Percentiles rank a stretch among this genome's conserved stretches.
These are phyloP conservation scores for Lasiodiplodia sp. DNA, from an alignment of 2,329 filamentous ascomycete species.

Conservation along the genomic window DNA sequence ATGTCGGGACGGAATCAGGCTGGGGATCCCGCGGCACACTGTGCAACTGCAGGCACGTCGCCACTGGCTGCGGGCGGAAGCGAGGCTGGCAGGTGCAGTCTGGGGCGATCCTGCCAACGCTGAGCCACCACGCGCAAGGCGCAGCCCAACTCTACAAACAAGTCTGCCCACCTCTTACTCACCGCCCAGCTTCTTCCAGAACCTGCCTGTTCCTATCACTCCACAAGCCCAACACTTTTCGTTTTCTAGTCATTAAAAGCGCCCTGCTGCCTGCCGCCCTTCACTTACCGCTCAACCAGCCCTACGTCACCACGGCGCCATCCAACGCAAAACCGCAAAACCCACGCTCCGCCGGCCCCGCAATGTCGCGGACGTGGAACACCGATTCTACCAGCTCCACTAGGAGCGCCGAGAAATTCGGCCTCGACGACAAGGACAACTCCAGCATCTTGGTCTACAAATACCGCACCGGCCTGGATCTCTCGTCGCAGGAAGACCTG, in stretches of 20 bases:
- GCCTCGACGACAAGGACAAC: slow-evolving; percentile 52
- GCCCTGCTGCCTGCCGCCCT: slow-evolving; percentile 12
- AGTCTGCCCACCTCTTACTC: slow-evolving; percentile 11
- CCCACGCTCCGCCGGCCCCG: slow-evolving; percentile 22
- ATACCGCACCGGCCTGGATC: slow-evolving; percentile 53
- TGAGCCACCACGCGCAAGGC: slow-evolving; percentile 24
- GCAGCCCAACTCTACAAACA: slow-evolving; percentile 8
- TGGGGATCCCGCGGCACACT: not conserved
- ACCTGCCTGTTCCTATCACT: slow-evolving; percentile 20
- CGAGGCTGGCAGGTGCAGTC: slow-evolving; percentile 7
- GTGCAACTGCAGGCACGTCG: slow-evolving; percentile 1
- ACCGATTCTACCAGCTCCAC: slow-evolving; percentile 51
- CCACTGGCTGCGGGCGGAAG: not conserved
- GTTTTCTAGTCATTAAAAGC: not conserved
- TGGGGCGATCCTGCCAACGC: slow-evolving; percentile 7
- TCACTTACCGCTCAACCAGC: not conserved
- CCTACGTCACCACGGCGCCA: slow-evolving; percentile 9
- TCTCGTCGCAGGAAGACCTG: slow-evolving; percentile 54
- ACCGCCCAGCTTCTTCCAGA: not conserved
- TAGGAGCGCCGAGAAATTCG: slow-evolving; percentile 51
- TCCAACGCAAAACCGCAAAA: not conserved
- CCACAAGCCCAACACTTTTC: not conserved
- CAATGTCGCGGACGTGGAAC: slow-evolving; percentile 51
- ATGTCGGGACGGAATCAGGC: not conserved
- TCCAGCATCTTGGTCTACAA: slow-evolving; percentile 55